Evolutionary conservation across 768 basidiomycete genomes (phyloP), one percentile per base, ranked within the genome.

Genomic region (Clavulina sp.): DNA sequence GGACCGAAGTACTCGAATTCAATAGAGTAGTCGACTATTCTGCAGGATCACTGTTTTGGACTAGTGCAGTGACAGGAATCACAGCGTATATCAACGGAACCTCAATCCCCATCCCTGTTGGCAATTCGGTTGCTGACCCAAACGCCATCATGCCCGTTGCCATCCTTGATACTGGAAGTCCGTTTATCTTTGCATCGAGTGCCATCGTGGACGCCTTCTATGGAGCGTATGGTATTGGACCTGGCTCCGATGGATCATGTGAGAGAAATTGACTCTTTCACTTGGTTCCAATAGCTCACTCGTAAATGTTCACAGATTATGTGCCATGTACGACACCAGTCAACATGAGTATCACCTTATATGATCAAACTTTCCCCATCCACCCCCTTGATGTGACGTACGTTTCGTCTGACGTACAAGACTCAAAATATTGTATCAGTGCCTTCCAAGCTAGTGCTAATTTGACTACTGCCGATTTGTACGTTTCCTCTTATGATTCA

Each of bases 321-420:
- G 71, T 86, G 18, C 79, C 80, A 0, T 87, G 84, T 60, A 68
- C 64, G 2, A 76, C 71, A 0, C 80, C 83, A 0, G 69, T 87
- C 30, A 86, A 86, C 61, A 67, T 86, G 52, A 76, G 78, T 3
- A 69, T 87, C 53, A 76, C 77, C 1, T 65, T 86, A 36, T 75
- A 78, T 60, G 24, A 30, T 13, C 30, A 72, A 72, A 32, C 54
- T 41, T 69, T 83, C 24, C 64, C 81, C 0, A 58, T 86, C 2
- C 84, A 87, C 57, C 85, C 84, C 0, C 76, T 87, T 49, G 83
- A 87, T 60, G 67, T 87, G 5, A 77, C 81, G 34, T 38, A 9
- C 34, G 9, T 19, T 38, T 38, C 3, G 23, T 51, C 26, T 52
- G 33, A 6, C 36, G 48, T 19, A 13, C 32, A 41, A 56, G 64